These are phyloP conservation scores for Claviceps cyperi DNA, from an alignment of 2,329 filamentous ascomycete genomes.

Conservation along the genomic window DNA sequence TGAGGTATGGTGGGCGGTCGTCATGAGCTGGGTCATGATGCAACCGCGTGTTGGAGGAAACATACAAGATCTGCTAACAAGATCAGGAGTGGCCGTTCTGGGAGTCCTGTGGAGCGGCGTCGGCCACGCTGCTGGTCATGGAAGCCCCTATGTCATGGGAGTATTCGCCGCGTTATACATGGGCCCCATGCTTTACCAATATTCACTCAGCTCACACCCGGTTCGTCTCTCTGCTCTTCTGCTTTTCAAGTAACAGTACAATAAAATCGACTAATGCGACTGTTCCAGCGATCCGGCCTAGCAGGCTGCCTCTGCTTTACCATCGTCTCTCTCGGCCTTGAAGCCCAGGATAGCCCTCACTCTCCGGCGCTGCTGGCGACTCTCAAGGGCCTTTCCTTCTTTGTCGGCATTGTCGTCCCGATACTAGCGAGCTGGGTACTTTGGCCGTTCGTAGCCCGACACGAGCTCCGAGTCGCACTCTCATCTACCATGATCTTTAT, in stretches of 20 bases:
- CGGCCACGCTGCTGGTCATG: slow-evolving; percentile 33
- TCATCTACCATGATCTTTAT: slow-evolving; percentile 43
- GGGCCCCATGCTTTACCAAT: slow-evolving; percentile 45
- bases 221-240: slow-evolving; percentile 11
- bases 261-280: too few species aligned
- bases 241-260: too few species aligned
- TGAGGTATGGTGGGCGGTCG: slow-evolving; percentile 44
- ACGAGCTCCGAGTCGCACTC: slow-evolving; percentile 40
- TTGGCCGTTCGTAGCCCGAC: slow-evolving; percentile 47
- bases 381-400: slow-evolving; percentile 33
- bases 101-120: slow-evolving; percentile 41
- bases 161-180: slow-evolving; percentile 41
- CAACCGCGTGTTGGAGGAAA: slow-evolving; percentile 39
- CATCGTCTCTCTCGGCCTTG: slow-evolving; percentile 33
- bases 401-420: slow-evolving; percentile 38
- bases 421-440: slow-evolving; percentile 43
- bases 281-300: slow-evolving; percentile 34
- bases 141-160: slow-evolving; percentile 40
- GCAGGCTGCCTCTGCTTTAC: slow-evolving; percentile 44
- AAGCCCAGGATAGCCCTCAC: slow-evolving; percentile 16
- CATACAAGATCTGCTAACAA: slow-evolving; percentile 39
- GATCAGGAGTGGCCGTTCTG: slow-evolving; percentile 32
- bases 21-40: slow-evolving; percentile 41
- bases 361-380: slow-evolving; percentile 28
- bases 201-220: slow-evolving; percentile 38